These are phyloP conservation scores for Nemania abortiva DNA, from an alignment of 2,329 filamentous ascomycete genomes.

Conservation along the genomic window DNA sequence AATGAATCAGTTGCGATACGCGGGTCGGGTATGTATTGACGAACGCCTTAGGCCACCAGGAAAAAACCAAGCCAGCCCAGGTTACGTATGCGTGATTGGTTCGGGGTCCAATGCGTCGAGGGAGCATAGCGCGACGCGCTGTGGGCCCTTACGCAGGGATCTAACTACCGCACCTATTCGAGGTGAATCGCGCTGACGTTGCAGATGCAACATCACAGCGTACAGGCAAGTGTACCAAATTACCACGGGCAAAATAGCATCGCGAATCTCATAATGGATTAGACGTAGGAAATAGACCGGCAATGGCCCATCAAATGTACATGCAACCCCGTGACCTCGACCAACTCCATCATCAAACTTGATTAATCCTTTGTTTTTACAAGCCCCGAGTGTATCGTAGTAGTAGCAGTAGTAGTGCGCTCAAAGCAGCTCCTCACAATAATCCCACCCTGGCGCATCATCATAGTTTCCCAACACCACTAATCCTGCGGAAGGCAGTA, in stretches of 20 bases:
- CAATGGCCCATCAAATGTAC: constrained; percentile 25
- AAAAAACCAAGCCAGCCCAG: too few species aligned
- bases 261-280: neutral
- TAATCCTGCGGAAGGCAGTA: constrained; percentile 46
- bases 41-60: neutral
- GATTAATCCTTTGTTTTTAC: constrained; percentile 28
- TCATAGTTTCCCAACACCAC: constrained; percentile 37
- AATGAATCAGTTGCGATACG: too few species aligned
- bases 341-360: constrained; percentile 30
- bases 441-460: constrained; percentile 6
- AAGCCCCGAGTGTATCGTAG: constrained; percentile 10
- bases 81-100: too few species aligned
- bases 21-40: too few species aligned
- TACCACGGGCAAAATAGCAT: neutral
- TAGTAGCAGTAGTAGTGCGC: constrained; percentile 11
- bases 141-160: constrained; percentile 26
- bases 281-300: neutral
- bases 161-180: too few species aligned
- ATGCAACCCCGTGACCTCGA: constrained; percentile 27
- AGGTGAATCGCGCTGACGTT: neutral
- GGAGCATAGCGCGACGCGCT: constrained; percentile 15
- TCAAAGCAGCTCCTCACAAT: neutral
- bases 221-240: neutral
- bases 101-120: too few species aligned
- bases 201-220: too few species aligned